Percentiles rank a stretch among this genome's conserved stretches.
phyloP scores from a whole-genome alignment of 2,329 filamentous ascomycete species.

The Arthrobotrys sphaeroides region DNA sequence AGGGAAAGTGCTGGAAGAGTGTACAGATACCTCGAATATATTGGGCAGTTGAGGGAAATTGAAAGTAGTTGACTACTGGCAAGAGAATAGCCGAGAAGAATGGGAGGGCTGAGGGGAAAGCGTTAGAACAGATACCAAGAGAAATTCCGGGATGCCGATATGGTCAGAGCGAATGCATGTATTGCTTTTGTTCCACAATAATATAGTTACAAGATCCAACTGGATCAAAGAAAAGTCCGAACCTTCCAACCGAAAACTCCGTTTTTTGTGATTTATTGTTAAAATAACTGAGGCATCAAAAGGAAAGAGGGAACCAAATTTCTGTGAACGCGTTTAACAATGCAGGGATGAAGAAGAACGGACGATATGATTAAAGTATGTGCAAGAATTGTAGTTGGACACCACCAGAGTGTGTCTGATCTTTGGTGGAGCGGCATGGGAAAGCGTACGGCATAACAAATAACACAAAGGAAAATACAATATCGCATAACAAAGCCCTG shows the following conservation, averaged over 20 bases:
- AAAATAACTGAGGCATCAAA: neutral
- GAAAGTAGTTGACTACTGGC: too few relatives aligned
- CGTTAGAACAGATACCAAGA: too few relatives aligned
- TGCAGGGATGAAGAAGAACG: neutral
- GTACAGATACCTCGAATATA: too few relatives aligned
- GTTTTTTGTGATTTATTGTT: constrained; percentile 46
- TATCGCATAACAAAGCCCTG: constrained; percentile 2
- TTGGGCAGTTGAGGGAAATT: too few relatives aligned
- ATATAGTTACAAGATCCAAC: neutral
- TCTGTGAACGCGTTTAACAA: neutral
- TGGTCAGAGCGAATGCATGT: too few relatives aligned
- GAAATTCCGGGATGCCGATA: too few relatives aligned
- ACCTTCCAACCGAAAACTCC: constrained; percentile 30
- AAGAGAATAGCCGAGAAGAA: too few relatives aligned
- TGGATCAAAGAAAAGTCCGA: neutral
- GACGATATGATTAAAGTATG: constrained; percentile 30
- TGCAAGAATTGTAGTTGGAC: constrained; percentile 32
- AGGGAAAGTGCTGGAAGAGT: too few relatives aligned
- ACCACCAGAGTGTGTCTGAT: neutral
- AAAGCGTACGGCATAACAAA: neutral
- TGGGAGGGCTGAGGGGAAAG: too few relatives aligned
- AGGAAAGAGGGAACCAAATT: too few relatives aligned
- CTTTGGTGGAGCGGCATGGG: neutral
- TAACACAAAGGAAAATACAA: neutral
- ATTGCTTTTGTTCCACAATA: neutral